These are phyloP conservation scores for Teratosphaeria epicoccoides DNA, from an alignment of 2,329 filamentous ascomycete genomes.

Conservation along the genomic window DNA sequence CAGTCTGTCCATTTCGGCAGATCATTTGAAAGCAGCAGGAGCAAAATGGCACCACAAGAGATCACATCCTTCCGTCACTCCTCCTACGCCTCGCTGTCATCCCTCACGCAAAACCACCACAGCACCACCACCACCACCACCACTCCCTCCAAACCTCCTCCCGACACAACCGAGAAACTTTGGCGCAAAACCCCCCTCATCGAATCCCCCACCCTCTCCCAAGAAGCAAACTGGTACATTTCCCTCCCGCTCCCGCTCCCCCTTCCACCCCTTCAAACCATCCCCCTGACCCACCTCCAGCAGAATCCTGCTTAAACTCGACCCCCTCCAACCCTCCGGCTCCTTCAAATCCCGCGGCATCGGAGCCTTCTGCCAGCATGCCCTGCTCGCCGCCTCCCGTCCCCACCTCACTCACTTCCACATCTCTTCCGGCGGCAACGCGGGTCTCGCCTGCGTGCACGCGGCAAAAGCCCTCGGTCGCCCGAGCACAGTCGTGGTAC, in stretches of 20 bases:
- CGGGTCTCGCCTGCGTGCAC: conserved; percentile 69
- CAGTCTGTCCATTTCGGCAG: not conserved
- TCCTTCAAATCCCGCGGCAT: conserved; percentile 76
- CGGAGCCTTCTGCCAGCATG: conserved; percentile 56
- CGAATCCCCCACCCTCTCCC: conserved; percentile 55
- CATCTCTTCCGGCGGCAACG: conserved; percentile 70
- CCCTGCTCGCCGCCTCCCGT: conserved; percentile 26
- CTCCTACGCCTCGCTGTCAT: not conserved
- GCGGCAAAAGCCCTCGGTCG: conserved; percentile 55
- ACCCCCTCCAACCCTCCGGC: conserved; percentile 72
- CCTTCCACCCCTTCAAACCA: conserved; percentile 6
- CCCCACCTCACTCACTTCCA: conserved; percentile 54
- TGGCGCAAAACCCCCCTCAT: conserved; percentile 65
- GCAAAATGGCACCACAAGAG: not conserved
- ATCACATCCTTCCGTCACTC: not conserved
- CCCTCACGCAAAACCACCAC: not conserved
- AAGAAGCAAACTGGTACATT: conserved; percentile 59
- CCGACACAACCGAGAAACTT: conserved; percentile 32
- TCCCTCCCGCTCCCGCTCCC: not conserved
- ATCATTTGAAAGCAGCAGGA: not conserved
- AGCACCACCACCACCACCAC: not conserved
- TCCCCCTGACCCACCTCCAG: too few relatives aligned
- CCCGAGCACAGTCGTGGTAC: conserved; percentile 66
- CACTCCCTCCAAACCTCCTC: not conserved
- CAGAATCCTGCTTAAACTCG: conserved; percentile 75